Evolutionary conservation across 495 filamentous ascomycete species (phyloP).

Genomic region (Pyrenula massariospora): DNA sequence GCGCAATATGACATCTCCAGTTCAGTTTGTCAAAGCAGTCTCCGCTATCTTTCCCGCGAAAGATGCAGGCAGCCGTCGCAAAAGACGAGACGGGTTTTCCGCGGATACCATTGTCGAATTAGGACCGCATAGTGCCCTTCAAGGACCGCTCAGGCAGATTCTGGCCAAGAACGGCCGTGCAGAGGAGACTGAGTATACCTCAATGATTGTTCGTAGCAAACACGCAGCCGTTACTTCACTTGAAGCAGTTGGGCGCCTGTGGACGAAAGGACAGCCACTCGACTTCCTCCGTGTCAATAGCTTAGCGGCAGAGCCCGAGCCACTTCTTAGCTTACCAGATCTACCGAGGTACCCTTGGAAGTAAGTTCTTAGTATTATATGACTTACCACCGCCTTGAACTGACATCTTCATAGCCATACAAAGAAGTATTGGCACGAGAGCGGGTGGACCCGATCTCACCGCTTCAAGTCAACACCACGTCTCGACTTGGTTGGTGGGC

Average conservation of each 20-base stretch:
- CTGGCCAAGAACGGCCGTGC: slow-evolving; percentile 4
- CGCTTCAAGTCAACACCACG: slow-evolving; percentile 17
- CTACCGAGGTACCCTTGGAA: slow-evolving; percentile 37
- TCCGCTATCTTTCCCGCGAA: neutral
- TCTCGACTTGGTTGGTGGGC: slow-evolving; percentile 21
- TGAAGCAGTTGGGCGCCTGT: slow-evolving; percentile 9
- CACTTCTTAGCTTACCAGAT: slow-evolving; percentile 11
- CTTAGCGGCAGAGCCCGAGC: neutral
- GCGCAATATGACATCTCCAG: slow-evolving; percentile 11
- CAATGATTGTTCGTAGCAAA: slow-evolving; percentile 12
- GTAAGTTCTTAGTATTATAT: slow-evolving; percentile 6
- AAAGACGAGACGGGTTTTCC: slow-evolving; percentile 10
- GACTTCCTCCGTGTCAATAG: slow-evolving; percentile 13
- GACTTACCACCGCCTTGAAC: slow-evolving; percentile 31
- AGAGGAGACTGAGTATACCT: slow-evolving; percentile 7
- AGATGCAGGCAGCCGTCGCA: neutral
- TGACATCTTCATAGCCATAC: slow-evolving; percentile 32
- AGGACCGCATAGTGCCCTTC: slow-evolving; percentile 34
- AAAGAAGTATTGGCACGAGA: slow-evolving; percentile 21
- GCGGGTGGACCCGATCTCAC: slow-evolving; percentile 18
- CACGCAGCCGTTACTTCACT: slow-evolving; percentile 13
- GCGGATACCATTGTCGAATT: slow-evolving; percentile 33
- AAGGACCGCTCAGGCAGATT: slow-evolving; percentile 31
- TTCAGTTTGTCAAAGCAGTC: slow-evolving; percentile 15
- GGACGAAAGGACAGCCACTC: slow-evolving; percentile 10